Conservation (phyloP, 2,329 filamentous ascomycete species). For the Talaromyces sp. region DNA sequence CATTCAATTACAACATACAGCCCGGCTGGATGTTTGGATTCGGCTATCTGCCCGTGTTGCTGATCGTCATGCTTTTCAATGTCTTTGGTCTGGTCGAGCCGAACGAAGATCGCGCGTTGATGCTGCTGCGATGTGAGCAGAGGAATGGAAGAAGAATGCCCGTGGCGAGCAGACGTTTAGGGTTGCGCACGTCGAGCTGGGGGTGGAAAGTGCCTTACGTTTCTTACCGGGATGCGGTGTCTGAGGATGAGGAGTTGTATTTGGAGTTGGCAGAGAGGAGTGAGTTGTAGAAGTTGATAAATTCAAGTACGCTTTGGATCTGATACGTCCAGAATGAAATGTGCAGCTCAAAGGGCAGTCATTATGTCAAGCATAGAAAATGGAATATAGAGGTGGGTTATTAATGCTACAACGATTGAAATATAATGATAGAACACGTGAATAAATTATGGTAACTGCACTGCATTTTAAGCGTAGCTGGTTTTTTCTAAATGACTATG, state of each 20-base stretch:
- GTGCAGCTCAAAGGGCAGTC: too few species aligned
- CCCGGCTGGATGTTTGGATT: constrained; percentile 57
- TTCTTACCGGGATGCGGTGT: neutral
- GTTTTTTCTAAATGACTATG: too few species aligned
- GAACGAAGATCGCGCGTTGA: constrained; percentile 68
- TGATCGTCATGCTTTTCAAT: constrained; percentile 42
- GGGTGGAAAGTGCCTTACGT: neutral
- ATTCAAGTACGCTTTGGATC: neutral
- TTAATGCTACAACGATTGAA: too few species aligned
- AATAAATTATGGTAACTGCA: too few species aligned
- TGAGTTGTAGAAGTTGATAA: neutral
- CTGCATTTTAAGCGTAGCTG: too few species aligned
- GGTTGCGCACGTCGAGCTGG: neutral
- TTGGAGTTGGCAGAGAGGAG: neutral
- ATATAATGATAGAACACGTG: too few species aligned
- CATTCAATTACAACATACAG: constrained; percentile 52
- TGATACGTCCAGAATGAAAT: too few species aligned
- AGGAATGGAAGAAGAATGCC: constrained; percentile 20
- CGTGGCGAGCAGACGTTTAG: neutral
- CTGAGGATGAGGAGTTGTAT: neutral
- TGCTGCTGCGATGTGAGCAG: constrained; percentile 57
- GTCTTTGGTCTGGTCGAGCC: constrained; percentile 55
- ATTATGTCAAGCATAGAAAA: too few species aligned
- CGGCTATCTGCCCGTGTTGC: constrained; percentile 56
- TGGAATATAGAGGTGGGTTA: too few species aligned